These are phyloP conservation scores for Boletus reticulatus DNA, from an alignment of 768 basidiomycete genomes.

Conservation along the genomic window DNA sequence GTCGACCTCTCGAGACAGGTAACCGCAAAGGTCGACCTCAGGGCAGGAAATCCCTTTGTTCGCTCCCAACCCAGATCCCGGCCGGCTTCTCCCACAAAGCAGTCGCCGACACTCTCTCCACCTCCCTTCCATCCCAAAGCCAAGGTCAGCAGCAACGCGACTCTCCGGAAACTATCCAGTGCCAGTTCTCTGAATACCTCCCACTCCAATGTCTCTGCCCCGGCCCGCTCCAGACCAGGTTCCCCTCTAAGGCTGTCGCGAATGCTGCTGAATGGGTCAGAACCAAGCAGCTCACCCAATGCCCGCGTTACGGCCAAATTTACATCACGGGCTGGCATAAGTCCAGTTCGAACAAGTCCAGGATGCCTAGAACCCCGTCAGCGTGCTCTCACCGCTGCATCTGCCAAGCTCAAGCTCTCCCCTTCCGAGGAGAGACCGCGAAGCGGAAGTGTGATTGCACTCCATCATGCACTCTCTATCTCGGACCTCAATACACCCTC, in stretches of 20 bases:
- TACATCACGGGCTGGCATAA: constrained; percentile 21
- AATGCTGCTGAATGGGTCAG: constrained; percentile 31
- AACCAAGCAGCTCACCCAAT: constrained; percentile 24
- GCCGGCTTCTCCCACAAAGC: constrained; percentile 50
- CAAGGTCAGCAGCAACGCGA: constrained; percentile 59
- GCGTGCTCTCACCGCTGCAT: constrained; percentile 26
- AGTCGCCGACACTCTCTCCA: constrained; percentile 26
- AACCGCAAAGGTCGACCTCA: constrained; percentile 49
- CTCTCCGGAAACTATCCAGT: constrained; percentile 29
- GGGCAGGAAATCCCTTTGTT: constrained; percentile 29
- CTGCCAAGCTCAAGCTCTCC: constrained; percentile 26
- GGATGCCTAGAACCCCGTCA: constrained; percentile 29
- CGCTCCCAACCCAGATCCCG: constrained; percentile 37
- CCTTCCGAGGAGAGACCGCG: constrained; percentile 33
- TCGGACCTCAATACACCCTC: constrained; percentile 16
- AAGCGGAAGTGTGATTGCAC: constrained; percentile 26
- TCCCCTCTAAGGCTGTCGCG: constrained; percentile 39
- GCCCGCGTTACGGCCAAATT: constrained; percentile 31
- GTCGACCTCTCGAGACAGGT: constrained; percentile 39
- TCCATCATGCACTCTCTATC: constrained; percentile 27
- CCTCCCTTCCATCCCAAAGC: constrained; percentile 48
- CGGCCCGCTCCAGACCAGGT: constrained; percentile 40
- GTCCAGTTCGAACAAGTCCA: constrained; percentile 7
- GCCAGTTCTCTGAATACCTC: constrained; percentile 17
- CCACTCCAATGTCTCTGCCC: constrained; percentile 33